Evolutionary conservation across 176 grass and related monocot genomes (phyloP).

Genomic region (Typha latifolia): DNA sequence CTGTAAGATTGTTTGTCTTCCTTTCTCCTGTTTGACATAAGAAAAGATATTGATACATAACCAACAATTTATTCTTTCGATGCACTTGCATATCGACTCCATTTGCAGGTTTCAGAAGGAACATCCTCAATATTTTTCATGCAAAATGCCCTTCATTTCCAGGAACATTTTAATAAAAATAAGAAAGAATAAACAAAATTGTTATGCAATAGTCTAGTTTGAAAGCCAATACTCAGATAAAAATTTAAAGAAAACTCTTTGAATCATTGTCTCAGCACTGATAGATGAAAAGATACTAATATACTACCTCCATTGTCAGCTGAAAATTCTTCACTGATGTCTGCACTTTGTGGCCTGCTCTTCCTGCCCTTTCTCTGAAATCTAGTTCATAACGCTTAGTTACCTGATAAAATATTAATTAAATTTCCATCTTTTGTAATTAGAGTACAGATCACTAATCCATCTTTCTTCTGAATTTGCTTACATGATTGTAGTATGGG

Average conservation of each 20-base stretch:
- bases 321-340: conserved; percentile 95
- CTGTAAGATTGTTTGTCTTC: conserved; percentile 72
- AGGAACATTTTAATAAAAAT: too few species aligned
- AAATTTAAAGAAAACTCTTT: too few species aligned
- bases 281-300: neutral
- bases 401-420: conserved; percentile 26
- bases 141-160: too few species aligned
- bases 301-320: conserved; percentile 56
- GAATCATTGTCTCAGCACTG: too few species aligned
- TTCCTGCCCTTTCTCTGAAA: conserved; percentile 84
- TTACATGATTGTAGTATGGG: conserved; percentile 85
- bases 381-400: conserved; percentile 77
- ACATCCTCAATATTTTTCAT: too few species aligned
- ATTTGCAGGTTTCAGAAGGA: too few species aligned
- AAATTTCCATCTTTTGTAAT: neutral
- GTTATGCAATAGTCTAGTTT: too few species aligned
- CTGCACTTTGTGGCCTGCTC: conserved; percentile 72
- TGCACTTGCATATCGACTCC: too few species aligned
- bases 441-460: neutral
- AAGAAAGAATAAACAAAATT: too few species aligned
- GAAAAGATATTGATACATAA: too few species aligned
- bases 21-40: conserved; percentile 39
- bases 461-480: neutral
- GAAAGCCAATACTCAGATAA: too few species aligned
- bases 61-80: too few species aligned